Evolutionary conservation across 306 rosid genomes (phyloP).

Genomic region (Coriaria nepalensis): DNA sequence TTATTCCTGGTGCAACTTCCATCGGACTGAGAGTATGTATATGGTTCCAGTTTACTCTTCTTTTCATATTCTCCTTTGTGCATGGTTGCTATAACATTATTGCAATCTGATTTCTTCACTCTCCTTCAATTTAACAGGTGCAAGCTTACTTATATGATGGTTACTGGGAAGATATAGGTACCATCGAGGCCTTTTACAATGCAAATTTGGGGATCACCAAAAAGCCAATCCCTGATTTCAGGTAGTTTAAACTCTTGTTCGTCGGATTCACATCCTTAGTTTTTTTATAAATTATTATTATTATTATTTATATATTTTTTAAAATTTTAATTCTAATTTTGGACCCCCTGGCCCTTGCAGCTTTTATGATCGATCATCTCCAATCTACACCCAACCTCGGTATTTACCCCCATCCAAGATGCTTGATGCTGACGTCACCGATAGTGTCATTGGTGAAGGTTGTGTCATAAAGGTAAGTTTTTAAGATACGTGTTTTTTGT

Average conservation of each 20-base stretch:
- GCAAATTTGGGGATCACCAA: conserved; percentile 94
- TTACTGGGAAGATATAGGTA: conserved; percentile 99
- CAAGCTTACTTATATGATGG: conserved; percentile 98
- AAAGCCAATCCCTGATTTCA: conserved; percentile 94
- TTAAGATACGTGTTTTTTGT: conserved; percentile 6
- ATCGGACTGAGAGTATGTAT: conserved; percentile 75
- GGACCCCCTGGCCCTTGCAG: conserved; percentile 29
- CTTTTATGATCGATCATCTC: conserved; percentile 96
- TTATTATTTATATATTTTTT: conserved; percentile 1
- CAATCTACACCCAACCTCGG: conserved; percentile 97
- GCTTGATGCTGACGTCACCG: conserved; percentile 98
- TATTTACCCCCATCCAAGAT: conserved; percentile 95
- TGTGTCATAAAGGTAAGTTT: conserved; percentile 79
- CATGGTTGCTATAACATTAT: not conserved
- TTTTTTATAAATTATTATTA: conserved; percentile 1
- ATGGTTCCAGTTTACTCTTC: conserved; percentile 1
- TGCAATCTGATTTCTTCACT: not conserved
- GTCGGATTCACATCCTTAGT: not conserved
- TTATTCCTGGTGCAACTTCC: conserved; percentile 96
- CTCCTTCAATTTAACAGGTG: conserved; percentile 31
- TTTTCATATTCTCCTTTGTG: not conserved
- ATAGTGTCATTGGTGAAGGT: conserved; percentile 96
- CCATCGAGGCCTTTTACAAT: conserved; percentile 96
- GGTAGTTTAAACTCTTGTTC: conserved; percentile 25
- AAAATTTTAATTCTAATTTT: conserved; percentile 6